phyloP scores from a whole-genome alignment of 257 asterid genomes.

The Leptodermis oblonga region DNA sequence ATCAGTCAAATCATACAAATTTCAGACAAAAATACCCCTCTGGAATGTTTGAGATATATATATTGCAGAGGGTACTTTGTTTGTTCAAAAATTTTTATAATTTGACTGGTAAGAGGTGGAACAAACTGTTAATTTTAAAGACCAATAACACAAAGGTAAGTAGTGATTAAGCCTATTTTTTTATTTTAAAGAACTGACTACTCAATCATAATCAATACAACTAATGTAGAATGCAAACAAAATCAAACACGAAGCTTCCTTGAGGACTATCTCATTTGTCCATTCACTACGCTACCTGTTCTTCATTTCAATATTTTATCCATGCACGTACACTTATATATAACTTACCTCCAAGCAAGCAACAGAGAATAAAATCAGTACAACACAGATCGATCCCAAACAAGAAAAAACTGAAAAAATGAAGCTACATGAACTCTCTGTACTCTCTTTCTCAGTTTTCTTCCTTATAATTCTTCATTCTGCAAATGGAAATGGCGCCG shows the following conservation, averaged over 20 bases:
- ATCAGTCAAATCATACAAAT: too few relatives aligned
- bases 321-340: neutral
- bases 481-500: neutral
- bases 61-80: too few relatives aligned
- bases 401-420: neutral
- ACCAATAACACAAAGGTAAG: too few relatives aligned
- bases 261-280: neutral
- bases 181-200: too few relatives aligned
- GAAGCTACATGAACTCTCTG: neutral
- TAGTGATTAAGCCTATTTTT: too few relatives aligned
- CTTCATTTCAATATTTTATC: neutral
- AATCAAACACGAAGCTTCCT: constrained; percentile 9
- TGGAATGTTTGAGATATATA: too few relatives aligned
- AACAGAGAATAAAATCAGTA: neutral
- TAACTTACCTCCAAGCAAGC: neutral
- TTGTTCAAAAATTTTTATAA: too few relatives aligned
- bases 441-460: neutral
- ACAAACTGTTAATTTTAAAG: too few relatives aligned
- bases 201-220: too few relatives aligned
- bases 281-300: neutral
- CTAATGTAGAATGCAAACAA: too few relatives aligned
- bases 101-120: too few relatives aligned
- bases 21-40: too few relatives aligned
- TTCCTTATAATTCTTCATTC: neutral
- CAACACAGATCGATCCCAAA: neutral